Base-by-base conservation (phyloP, 1,139 yeast species). In the Kodamaea derodonti region DNA sequence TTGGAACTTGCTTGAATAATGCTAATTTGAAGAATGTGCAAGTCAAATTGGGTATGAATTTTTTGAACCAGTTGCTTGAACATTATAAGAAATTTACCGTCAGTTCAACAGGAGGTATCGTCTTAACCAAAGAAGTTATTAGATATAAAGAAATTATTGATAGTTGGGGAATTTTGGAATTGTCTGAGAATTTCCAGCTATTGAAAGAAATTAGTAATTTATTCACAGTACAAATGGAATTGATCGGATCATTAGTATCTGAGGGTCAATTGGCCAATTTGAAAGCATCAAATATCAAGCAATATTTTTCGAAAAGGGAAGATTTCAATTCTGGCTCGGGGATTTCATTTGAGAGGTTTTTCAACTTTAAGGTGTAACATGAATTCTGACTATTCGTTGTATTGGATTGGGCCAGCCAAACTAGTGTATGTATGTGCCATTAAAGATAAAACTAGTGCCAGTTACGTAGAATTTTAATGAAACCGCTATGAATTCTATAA, bases 181-280 rank as follows among this genome's bases (percentile, higher is more conserved):
- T 88, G 26, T 69, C 81, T n/a, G 84, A 79, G 27, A 74, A 76
- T 36, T 87, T 84, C 61, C 78, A 77, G 33, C 68, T 87, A 9
- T 62, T 90, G 43, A 80, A 87, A 51, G 95, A 88, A 46, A 77
- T 90, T 41, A 90, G 94, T 25, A 87, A 86, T 50, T 65, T 90
- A 44, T 90, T 82, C 54, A 84, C 95, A 0, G 95, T 86, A 11
- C 88, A 82, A 52, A 64, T 72, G 8, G 64, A 65, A 35, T 75
- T 86, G 48, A 67, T 90, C 40, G 80, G 80, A 43, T 84, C 95
- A 1, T 71, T 90, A 51, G 78, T 90, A 2, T 78, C 84, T 29
- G 96, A 88, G 48, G 95, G 95, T 2, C 85, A 80, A 48, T 65
- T 90, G 44, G 80, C 82, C 1, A 73, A 69, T 37, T 69, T 90